phyloP scores from a whole-genome alignment of 1,284 basidiomycete genomes.

The Polyporus tsugae region DNA sequence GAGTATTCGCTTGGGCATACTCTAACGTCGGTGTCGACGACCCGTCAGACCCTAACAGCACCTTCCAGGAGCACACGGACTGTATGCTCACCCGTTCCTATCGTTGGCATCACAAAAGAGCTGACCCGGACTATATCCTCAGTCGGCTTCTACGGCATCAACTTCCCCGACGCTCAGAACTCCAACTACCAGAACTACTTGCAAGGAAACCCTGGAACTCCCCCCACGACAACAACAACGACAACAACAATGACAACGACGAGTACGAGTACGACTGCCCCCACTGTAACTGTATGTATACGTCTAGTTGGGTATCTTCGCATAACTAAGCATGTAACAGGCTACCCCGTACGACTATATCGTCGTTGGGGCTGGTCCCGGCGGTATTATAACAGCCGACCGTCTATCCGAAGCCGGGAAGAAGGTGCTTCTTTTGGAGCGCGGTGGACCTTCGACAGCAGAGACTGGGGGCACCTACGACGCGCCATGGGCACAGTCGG shows the following conservation, averaged over 20 bases:
- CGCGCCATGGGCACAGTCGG: slow-evolving; percentile 59
- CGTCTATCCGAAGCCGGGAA: slow-evolving; percentile 67
- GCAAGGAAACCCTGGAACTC: slow-evolving; percentile 49
- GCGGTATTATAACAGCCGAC: slow-evolving; percentile 58
- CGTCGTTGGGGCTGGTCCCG: slow-evolving; percentile 65
- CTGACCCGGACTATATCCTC: background rate
- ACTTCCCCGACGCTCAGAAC: slow-evolving; percentile 57
- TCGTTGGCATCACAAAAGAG: background rate
- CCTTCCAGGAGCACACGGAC: slow-evolving; percentile 54
- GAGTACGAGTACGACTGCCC: slow-evolving; percentile 41
- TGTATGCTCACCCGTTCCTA: slow-evolving; percentile 42
- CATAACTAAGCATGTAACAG: slow-evolving; percentile 31
- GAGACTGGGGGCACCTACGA: slow-evolving; percentile 67
- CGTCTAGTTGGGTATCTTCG: background rate
- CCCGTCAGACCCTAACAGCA: slow-evolving; percentile 48
- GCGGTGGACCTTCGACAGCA: slow-evolving; percentile 68
- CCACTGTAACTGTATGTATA: slow-evolving; percentile 47
- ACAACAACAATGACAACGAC: slow-evolving; percentile 37
- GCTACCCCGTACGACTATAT: slow-evolving; percentile 69
- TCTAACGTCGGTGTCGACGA: slow-evolving; percentile 46
- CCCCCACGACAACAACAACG: slow-evolving; percentile 34
- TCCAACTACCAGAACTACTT: slow-evolving; percentile 59
- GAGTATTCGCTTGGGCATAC: slow-evolving; percentile 63
- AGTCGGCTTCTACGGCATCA: slow-evolving; percentile 69
- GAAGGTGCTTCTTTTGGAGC: slow-evolving; percentile 67